These are phyloP conservation scores for Lasiodiplodia sp. DNA, from an alignment of 2,329 filamentous ascomycete genomes.

Conservation along the genomic window DNA sequence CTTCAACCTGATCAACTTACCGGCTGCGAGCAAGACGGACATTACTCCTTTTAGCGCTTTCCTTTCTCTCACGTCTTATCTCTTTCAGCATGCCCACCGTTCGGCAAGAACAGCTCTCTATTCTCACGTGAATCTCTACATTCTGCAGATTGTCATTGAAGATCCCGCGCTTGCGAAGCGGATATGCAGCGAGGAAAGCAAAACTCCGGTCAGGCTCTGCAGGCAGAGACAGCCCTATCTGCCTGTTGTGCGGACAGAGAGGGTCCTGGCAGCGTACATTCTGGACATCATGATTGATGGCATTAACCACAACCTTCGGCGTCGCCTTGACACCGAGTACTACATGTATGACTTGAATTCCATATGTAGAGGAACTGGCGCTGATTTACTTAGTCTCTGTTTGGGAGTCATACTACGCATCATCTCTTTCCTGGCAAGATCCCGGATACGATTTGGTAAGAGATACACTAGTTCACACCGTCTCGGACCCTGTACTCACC, in stretches of 20 bases:
- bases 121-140: constrained; percentile 83
- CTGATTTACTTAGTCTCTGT: constrained; percentile 60
- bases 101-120: constrained; percentile 81
- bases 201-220: constrained; percentile 79
- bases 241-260: constrained; percentile 74
- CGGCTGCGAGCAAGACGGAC: constrained; percentile 66
- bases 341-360: constrained; percentile 65
- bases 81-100: constrained; percentile 90
- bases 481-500: constrained; percentile 29
- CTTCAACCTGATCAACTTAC: constrained; percentile 75
- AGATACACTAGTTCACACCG: neutral
- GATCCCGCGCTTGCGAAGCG: constrained; percentile 82
- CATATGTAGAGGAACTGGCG: neutral
- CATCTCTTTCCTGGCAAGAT: constrained; percentile 82
- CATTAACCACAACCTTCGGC: constrained; percentile 90
- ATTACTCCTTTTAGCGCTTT: constrained; percentile 82
- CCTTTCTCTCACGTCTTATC: constrained; percentile 88
- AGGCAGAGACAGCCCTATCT: constrained; percentile 88
- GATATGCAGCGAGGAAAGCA: constrained; percentile 81
- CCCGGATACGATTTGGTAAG: constrained; percentile 73
- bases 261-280: constrained; percentile 76
- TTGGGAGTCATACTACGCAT: constrained; percentile 83
- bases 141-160: constrained; percentile 85
- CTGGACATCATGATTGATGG: constrained; percentile 89
- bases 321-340: constrained; percentile 82